A percentile compares a stretch with the other conserved stretches of the same genome.
These are phyloP conservation scores for Lecanosticta acicola DNA, from an alignment of 2,329 filamentous ascomycete species.

Conservation along the genomic window DNA sequence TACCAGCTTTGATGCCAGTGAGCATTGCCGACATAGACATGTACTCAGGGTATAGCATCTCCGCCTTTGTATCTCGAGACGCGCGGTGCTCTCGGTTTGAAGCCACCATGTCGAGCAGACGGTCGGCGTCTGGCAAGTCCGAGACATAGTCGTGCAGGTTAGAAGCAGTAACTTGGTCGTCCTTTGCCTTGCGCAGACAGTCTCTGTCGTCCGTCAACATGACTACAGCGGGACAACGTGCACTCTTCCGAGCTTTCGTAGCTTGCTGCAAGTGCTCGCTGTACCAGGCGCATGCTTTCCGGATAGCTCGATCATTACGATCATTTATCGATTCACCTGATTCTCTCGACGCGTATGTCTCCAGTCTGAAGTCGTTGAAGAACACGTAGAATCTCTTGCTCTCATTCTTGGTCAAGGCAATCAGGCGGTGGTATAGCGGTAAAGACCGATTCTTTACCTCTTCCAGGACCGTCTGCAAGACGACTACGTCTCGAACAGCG, in stretches of 20 bases:
- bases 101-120: slow-evolving; percentile 87
- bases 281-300: slow-evolving; percentile 86
- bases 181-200: slow-evolving; percentile 74
- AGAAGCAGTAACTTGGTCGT: slow-evolving; percentile 64
- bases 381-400: slow-evolving; percentile 98
- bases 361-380: slow-evolving; percentile 94
- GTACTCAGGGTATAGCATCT: slow-evolving; percentile 84
- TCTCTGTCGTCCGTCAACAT: slow-evolving; percentile 93
- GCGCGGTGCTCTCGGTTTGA: slow-evolving; percentile 65
- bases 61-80: slow-evolving; percentile 58
- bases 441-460: slow-evolving; percentile 90
- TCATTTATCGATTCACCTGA: slow-evolving; percentile 88
- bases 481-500: slow-evolving; percentile 95
- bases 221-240: slow-evolving; percentile 67
- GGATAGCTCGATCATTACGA: slow-evolving; percentile 86
- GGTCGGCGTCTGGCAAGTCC: slow-evolving; percentile 75
- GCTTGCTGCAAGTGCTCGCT: slow-evolving; percentile 67
- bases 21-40: slow-evolving; percentile 85
- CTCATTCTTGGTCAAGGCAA: slow-evolving; percentile 86
- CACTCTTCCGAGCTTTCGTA: slow-evolving; percentile 49
- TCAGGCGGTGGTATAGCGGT: slow-evolving; percentile 87
- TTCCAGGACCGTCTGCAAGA: slow-evolving; percentile 92
- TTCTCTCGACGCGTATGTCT: slow-evolving; percentile 75
- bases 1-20: slow-evolving; percentile 83
- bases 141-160: slow-evolving; percentile 70